Evolutionary conservation across 2,329 filamentous ascomycete genomes (phyloP), one percentile per base, ranked within the genome.

Genomic region (Alternaria rosae): DNA sequence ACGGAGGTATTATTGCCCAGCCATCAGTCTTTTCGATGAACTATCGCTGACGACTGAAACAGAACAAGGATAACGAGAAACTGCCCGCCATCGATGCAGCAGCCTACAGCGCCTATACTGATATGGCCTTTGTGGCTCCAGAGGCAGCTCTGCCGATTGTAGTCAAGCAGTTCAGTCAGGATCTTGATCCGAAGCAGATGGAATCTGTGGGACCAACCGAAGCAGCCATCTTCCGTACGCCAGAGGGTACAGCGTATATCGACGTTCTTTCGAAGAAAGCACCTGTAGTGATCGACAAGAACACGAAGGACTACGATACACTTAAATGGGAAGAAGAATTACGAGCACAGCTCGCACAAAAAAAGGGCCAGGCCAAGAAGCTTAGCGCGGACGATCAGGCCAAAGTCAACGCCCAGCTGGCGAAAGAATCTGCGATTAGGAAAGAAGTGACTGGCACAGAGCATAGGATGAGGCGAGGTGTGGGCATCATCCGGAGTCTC

Each of bases 301-400:
- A 93, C 72, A 90, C 88, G 51, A 97, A 97, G 78, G 95, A 98
- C 76, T 97, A 97, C 72, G 93, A 99, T 71, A 96, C 93, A 1
- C 81, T 97, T 42, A 97, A 97, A 79, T 99, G 96, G 95, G 95
- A 99, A 79, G 91, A 94, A 77, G 95, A 99, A 67, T 85, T 99
- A 8, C 87, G 94, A 59, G 86, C 88, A 41, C 93, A 97, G 71
- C 81, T 99, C 42, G 93, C 94, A n/a, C 86, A 92, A 76, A 99
- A 98, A 83, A 97, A 94, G 79, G 94, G 94, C 1, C 88, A 92
- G 62, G 89, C 93, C 71, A 94, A 93, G 82, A 99, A 97, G 80
- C 87, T 98, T 10, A 95, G 92, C 0, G 82, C 92, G 0, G 95
- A 98, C 35, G 94, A 99, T 73, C 90, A 91, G 68, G 87, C 90